Evolutionary conservation across 75 land plant genomes (phyloP).

Genomic region (Selaginella moellendorffii): DNA sequence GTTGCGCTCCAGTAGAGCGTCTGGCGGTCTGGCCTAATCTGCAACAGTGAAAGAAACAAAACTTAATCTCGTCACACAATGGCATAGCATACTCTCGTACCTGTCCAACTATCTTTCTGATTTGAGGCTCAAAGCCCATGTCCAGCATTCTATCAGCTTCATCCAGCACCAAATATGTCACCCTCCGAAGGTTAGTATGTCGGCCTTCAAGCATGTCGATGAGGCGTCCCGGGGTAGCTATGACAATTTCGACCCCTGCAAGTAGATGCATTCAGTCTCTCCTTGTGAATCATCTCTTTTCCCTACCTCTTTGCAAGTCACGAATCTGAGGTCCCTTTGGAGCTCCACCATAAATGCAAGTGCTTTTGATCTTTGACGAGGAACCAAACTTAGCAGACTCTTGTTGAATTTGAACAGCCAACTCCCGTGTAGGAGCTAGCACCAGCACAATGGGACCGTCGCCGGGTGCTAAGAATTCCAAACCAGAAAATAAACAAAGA

Average conservation of each 20-base stretch:
- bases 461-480: constrained; percentile 42
- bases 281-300: not conserved
- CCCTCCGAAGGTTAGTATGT: constrained; percentile 55
- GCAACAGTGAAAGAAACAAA: constrained; percentile 10
- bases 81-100: too few relatives aligned
- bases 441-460: constrained; percentile 75
- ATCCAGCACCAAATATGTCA: constrained; percentile 82
- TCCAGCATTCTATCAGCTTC: constrained; percentile 89
- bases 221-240: constrained; percentile 77
- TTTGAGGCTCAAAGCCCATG: constrained; percentile 94
- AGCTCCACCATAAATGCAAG: constrained; percentile 83
- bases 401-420: constrained; percentile 78
- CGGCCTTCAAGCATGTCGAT: constrained; percentile 78
- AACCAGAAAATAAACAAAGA: not conserved
- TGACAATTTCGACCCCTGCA: constrained; percentile 78
- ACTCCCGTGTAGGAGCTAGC: constrained; percentile 76
- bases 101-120: constrained; percentile 62
- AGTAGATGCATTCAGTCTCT: not conserved
- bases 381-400: constrained; percentile 69
- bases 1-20: constrained; percentile 99
- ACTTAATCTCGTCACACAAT: too few relatives aligned
- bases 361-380: constrained; percentile 64
- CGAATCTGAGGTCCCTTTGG: constrained; percentile 87
- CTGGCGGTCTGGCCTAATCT: constrained; percentile 99
- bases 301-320: constrained; percentile 66